Evolutionary conservation across 2,329 filamentous ascomycete species (phyloP), one percentile per base, ranked within the genome.

Genomic region (Cercospora zeina): DNA sequence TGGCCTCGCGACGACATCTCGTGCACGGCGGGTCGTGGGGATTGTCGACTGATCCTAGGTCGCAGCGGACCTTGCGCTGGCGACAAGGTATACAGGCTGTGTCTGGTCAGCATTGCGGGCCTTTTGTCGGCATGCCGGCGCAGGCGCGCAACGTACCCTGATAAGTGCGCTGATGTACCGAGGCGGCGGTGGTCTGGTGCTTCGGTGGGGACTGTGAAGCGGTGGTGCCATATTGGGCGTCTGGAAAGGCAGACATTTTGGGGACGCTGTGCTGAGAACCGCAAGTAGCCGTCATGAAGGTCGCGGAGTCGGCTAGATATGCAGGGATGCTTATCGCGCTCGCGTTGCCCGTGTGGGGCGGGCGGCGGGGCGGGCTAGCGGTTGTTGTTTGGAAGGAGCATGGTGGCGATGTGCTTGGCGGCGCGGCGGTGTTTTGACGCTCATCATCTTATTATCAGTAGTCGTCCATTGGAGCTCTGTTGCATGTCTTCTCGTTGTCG

Each of bases 21-120:
- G 93, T 90, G 76, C 95, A 99, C 2, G 95, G 95, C 59, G 93
- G 93, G 71, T 96, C 91, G 77, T 93, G 87, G 24, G 95, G 95
- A 71, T 95, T 93, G 78, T 97, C 95, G 74, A 97, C 93, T 71
- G 88, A 89, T 36, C 83, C 82, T 53, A 85, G 76, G 67, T 85
- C 82, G 74, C 84, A 86, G 57, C 83, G 81, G 71, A 76, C 84
- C 69, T 86, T 86, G 64, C 84, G 77, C 36, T 80, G 79, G 31
- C 83, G 78, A 71, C 84, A 86, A 49, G 81, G 81, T 61, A 83
- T 82, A 66, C 83, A 81, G 60, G 79, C 79, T 74, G 45, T 33
- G 30, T 33, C 49, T 62, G 45, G 57, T 64, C 57, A 62, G 59
- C 62, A 55, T 60, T 31, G 33, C 16, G 47, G 27, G 55, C 11